These are phyloP conservation scores for Botrytis squamosa DNA, from an alignment of 2,329 filamentous ascomycete species.

Conservation along the genomic window DNA sequence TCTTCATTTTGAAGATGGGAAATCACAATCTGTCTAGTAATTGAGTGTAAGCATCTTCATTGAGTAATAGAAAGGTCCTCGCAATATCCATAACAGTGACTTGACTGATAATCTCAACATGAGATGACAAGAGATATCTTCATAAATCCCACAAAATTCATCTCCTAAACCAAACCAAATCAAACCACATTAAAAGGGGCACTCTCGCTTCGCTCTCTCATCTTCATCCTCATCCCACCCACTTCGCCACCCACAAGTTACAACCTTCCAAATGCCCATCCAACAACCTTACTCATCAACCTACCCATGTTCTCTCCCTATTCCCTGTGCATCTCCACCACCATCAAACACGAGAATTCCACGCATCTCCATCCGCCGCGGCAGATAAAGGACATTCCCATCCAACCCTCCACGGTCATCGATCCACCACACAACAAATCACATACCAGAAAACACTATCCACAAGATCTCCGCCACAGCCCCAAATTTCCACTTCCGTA, in stretches of 20 bases:
- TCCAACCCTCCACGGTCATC: background rate
- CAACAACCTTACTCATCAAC: background rate
- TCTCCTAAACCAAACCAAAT: background rate
- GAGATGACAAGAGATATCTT: background rate
- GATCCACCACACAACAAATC: background rate
- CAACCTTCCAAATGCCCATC: background rate
- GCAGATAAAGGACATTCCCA: background rate
- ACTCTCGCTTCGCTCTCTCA: background rate
- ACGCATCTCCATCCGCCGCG: background rate
- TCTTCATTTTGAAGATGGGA: too few relatives aligned
- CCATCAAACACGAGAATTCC: slow-evolving; percentile 1
- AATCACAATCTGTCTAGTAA: background rate
- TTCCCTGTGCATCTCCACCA: background rate
- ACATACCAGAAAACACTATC: background rate
- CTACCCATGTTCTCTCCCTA: too few relatives aligned
- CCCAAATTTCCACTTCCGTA: background rate
- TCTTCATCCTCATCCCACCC: background rate
- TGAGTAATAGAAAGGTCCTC: background rate
- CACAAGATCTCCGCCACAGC: background rate
- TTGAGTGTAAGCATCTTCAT: background rate
- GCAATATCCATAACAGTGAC: background rate
- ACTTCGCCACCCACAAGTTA: background rate
- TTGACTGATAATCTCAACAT: background rate
- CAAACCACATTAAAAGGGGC: background rate
- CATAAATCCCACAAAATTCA: background rate